phyloP scores from a whole-genome alignment of 2,329 filamentous ascomycete genomes.

The Blastomyces emzantsi region DNA sequence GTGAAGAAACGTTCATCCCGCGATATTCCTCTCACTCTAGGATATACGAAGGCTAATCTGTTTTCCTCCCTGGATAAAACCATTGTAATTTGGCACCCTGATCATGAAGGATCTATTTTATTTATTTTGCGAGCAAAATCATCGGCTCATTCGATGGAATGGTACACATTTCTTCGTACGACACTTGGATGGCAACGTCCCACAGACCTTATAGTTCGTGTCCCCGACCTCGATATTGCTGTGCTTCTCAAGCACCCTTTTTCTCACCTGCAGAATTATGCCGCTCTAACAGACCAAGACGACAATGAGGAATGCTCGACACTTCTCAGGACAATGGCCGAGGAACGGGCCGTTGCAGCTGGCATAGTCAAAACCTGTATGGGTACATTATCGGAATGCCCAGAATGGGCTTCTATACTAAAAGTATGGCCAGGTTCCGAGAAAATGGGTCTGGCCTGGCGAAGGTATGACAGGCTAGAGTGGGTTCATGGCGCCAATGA shows the following conservation, averaged over 20 bases:
- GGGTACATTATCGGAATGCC: slow-evolving; percentile 47
- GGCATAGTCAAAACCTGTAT: slow-evolving; percentile 51
- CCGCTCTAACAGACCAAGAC: slow-evolving; percentile 31
- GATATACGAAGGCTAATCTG: slow-evolving; percentile 48
- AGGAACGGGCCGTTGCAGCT: slow-evolving; percentile 48
- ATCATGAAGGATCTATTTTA: slow-evolving; percentile 47
- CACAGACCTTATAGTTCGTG: slow-evolving; percentile 49
- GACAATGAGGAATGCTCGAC: slow-evolving; percentile 32
- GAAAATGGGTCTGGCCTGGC: slow-evolving; percentile 58
- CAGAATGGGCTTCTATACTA: slow-evolving; percentile 53
- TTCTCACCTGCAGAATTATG: slow-evolving; percentile 39
- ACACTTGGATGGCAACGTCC: slow-evolving; percentile 51
- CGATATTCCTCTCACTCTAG: slow-evolving; percentile 38
- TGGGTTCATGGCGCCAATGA: slow-evolving; percentile 59
- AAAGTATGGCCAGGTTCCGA: slow-evolving; percentile 50
- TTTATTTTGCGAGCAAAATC: slow-evolving; percentile 55
- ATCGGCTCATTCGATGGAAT: slow-evolving; percentile 54
- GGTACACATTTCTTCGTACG: slow-evolving; percentile 57
- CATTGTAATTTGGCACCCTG: slow-evolving; percentile 52
- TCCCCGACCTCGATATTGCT: slow-evolving; percentile 54
- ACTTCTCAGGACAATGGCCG: slow-evolving; percentile 24
- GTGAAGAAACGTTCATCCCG: slow-evolving; percentile 48
- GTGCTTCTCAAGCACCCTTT: slow-evolving; percentile 54
- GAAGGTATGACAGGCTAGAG: slow-evolving; percentile 58
- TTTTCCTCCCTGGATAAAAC: slow-evolving; percentile 61